Evolutionary conservation across 345 rosid species (phyloP).

Genomic region (Citrus unshiu): DNA sequence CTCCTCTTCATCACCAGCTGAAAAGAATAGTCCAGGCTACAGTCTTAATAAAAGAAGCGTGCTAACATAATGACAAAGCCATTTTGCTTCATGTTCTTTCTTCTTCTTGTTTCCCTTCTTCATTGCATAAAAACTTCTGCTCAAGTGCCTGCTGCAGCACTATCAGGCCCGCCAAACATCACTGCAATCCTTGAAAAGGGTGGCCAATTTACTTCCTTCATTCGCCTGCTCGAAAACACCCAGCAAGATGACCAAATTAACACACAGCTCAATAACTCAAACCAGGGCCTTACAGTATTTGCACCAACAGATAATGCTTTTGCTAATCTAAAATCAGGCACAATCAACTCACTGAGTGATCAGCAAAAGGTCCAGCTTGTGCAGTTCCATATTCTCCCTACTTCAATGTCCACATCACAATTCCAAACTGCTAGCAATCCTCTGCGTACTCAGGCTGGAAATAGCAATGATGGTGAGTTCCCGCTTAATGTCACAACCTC

Average conservation of each 20-base stretch:
- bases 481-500: constrained; percentile 72
- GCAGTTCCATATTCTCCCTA: constrained; percentile 80
- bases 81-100: constrained; percentile 22
- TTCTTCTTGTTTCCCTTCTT: constrained; percentile 33
- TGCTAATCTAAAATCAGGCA: constrained; percentile 56
- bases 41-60: background rate
- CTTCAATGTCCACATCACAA: constrained; percentile 52
- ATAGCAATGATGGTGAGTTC: constrained; percentile 48
- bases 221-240: constrained; percentile 58
- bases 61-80: constrained; percentile 30
- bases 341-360: constrained; percentile 61
- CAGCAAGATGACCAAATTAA: constrained; percentile 70
- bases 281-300: constrained; percentile 69
- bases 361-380: constrained; percentile 69
- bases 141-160: constrained; percentile 48
- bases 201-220: constrained; percentile 68
- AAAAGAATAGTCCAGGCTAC: background rate
- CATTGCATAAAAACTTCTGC: constrained; percentile 23
- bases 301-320: constrained; percentile 87
- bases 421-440: constrained; percentile 94
- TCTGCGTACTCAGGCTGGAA: constrained; percentile 80
- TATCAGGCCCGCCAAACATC: constrained; percentile 65
- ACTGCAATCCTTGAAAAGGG: constrained; percentile 71
- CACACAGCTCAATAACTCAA: constrained; percentile 66
- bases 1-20: constrained; percentile 5